These are phyloP conservation scores for Suillus decipiens DNA, from an alignment of 768 basidiomycete species.

Conservation along the genomic window DNA sequence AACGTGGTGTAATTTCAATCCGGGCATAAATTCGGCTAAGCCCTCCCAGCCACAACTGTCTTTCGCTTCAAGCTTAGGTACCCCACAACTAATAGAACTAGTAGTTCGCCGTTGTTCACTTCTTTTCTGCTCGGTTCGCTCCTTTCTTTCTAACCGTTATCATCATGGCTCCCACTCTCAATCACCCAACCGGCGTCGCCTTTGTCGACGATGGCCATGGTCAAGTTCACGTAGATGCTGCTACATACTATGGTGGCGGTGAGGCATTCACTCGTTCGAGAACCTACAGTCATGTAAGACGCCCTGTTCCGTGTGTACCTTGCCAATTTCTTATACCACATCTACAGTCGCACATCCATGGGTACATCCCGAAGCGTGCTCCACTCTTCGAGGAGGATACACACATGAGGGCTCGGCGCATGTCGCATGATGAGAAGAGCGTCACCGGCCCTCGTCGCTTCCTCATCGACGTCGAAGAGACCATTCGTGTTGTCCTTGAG, in stretches of 20 bases:
- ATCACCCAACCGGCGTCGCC: conserved; percentile 62
- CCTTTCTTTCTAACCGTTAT: conserved; percentile 11
- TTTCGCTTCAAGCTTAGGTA: conserved; percentile 10
- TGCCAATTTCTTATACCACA: conserved; percentile 24
- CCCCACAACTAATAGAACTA: conserved; percentile 8
- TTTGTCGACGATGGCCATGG: conserved; percentile 65
- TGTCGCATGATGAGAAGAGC: conserved; percentile 93
- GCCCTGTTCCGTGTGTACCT: conserved; percentile 10
- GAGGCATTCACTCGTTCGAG: conserved; percentile 81
- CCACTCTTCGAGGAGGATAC: conserved; percentile 79
- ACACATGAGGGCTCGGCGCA: conserved; percentile 70
- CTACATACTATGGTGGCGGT: conserved; percentile 79
- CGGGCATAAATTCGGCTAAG: conserved; percentile 19
- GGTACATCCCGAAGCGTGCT: conserved; percentile 67
- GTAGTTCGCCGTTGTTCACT: background rate
- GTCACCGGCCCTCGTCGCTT: conserved; percentile 82
- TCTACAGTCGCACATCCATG: conserved; percentile 66
- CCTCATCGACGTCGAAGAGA: conserved; percentile 97
- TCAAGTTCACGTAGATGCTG: conserved; percentile 65
- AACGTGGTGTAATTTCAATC: conserved; percentile 19
- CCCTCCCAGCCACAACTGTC: conserved; percentile 15
- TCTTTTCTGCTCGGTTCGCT: conserved; percentile 5
- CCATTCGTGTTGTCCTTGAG: conserved; percentile 92
- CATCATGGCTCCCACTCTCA: conserved; percentile 64
- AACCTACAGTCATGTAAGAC: conserved; percentile 83